These are phyloP conservation scores for Thyridium curvatum DNA, from an alignment of 2,329 filamentous ascomycete genomes.

Conservation along the genomic window DNA sequence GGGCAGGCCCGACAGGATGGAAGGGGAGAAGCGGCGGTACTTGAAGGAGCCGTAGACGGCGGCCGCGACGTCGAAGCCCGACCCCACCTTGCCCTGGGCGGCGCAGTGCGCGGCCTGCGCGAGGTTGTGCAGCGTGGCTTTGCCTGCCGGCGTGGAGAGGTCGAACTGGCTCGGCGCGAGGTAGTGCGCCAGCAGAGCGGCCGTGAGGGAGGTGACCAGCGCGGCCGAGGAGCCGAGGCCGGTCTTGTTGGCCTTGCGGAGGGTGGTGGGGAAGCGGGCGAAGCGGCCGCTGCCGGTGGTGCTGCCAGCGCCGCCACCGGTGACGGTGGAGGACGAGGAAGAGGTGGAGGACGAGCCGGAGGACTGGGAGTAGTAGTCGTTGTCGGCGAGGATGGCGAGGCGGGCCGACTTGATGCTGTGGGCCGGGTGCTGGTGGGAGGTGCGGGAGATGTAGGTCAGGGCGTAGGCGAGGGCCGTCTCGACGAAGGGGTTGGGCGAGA, in stretches of 20 bases:
- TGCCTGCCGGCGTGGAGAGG: conserved; percentile 45
- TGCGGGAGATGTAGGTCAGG: conserved; percentile 67
- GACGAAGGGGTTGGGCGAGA: conserved; percentile 71
- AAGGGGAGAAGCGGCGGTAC: conserved; percentile 88
- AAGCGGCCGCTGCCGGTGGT: conserved; percentile 49
- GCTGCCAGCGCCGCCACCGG: conserved; percentile 11
- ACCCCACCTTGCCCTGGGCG: conserved; percentile 93
- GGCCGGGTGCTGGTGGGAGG: conserved; percentile 26
- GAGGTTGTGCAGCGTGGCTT: conserved; percentile 75
- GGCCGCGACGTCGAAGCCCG: conserved; percentile 89
- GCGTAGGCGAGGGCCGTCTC: conserved; percentile 86
- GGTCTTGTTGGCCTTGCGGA: conserved; percentile 84
- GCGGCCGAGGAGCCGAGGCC: conserved; percentile 93
- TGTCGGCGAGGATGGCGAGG: conserved; percentile 87
- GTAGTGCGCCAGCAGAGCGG: conserved; percentile 71
- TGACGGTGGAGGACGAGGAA: conserved; percentile 22
- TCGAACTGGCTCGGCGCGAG: conserved; percentile 52
- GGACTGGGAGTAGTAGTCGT: conserved; percentile 85
- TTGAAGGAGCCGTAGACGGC: conserved; percentile 88
- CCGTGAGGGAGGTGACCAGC: conserved; percentile 81
- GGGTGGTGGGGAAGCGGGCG: conserved; percentile 67
- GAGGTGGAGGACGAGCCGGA: conserved; percentile 13
- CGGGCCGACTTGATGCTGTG: conserved; percentile 59
- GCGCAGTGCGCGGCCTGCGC: conserved; percentile 91
- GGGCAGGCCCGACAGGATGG: conserved; percentile 60